A percentile compares a stretch with the other conserved stretches of the same genome.
Conservation (phyloP, 345 rosid species). For the Moricandia moricandioides region DNA sequence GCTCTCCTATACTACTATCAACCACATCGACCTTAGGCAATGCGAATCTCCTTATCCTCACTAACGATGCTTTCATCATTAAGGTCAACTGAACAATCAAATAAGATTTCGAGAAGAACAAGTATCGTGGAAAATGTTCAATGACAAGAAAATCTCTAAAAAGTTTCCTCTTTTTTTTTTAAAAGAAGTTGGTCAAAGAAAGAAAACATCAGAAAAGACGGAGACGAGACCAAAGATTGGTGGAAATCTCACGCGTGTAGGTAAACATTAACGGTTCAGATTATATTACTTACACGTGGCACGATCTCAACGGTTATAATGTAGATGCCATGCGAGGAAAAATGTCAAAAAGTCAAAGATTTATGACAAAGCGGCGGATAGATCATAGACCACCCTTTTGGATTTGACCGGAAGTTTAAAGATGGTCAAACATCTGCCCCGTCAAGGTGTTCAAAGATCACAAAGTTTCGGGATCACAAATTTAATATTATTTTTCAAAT, state of each 20-base stretch:
- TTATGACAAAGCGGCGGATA: constrained; percentile 1
- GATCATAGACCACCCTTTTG: not conserved
- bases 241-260: constrained; percentile 15
- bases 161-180: not conserved
- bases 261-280: constrained; percentile 12
- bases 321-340: not conserved
- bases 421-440: constrained; percentile 23
- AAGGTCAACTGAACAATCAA: not conserved
- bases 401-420: constrained; percentile 20
- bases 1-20: constrained; percentile 49
- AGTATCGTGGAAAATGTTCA: constrained; percentile 22
- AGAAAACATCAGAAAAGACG: constrained; percentile 16
- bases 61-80: constrained; percentile 74
- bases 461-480: too few species aligned
- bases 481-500: too few species aligned
- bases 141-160: constrained; percentile 1
- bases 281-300: constrained; percentile 8
- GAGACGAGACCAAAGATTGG: constrained; percentile 25
- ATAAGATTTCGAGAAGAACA: not conserved
- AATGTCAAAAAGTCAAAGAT: constrained; percentile 28
- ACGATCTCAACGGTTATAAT: constrained; percentile 9
- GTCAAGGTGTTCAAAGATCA: too few species aligned
- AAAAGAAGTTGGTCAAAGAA: constrained; percentile 23
- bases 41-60: constrained; percentile 68
- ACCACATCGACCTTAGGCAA: constrained; percentile 55